A percentile compares a stretch with the other conserved stretches of the same genome.
phyloP scores from a whole-genome alignment of 768 basidiomycete species.

The Hydnum rufescens region DNA sequence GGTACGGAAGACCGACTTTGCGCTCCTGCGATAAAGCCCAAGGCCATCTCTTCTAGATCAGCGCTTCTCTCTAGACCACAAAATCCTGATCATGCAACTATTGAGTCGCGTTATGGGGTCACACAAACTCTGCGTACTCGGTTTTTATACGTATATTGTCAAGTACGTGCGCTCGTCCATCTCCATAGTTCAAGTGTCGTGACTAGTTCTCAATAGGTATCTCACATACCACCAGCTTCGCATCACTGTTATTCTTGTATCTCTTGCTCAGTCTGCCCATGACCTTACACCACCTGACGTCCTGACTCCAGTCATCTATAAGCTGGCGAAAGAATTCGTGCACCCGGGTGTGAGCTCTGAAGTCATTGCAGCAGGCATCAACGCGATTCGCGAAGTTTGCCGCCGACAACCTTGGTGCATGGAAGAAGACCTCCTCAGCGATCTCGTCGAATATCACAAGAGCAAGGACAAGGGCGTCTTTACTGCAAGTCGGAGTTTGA shows the following conservation, averaged over 20 bases:
- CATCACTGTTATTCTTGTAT: conserved; percentile 81
- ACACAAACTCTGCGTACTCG: conserved; percentile 83
- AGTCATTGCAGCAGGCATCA: conserved; percentile 91
- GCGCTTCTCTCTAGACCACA: conserved; percentile 91
- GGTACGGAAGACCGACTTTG: conserved; percentile 14
- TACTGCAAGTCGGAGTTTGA: conserved; percentile 67
- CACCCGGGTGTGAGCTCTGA: conserved; percentile 93
- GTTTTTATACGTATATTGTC: conserved; percentile 90
- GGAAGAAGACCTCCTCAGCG: conserved; percentile 83
- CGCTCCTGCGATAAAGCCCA: not conserved
- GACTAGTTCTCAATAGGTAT: conserved; percentile 32
- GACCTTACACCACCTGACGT: conserved; percentile 89
- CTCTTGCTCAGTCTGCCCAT: conserved; percentile 87
- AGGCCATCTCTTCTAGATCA: conserved; percentile 43
- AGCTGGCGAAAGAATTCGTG: conserved; percentile 88
- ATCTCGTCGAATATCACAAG: conserved; percentile 88
- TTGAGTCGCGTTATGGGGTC: conserved; percentile 81
- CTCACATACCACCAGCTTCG: conserved; percentile 81
- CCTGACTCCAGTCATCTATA: conserved; percentile 70
- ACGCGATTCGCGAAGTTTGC: conserved; percentile 89
- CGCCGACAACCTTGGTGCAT: conserved; percentile 89
- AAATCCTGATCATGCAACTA: conserved; percentile 92
- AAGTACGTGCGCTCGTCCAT: conserved; percentile 16
- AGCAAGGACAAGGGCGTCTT: conserved; percentile 86
- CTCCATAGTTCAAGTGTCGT: not conserved